Evolutionary conservation across 495 filamentous ascomycete genomes (phyloP), one percentile per base, ranked within the genome.

Genomic region (Amniculicola lignicola): DNA sequence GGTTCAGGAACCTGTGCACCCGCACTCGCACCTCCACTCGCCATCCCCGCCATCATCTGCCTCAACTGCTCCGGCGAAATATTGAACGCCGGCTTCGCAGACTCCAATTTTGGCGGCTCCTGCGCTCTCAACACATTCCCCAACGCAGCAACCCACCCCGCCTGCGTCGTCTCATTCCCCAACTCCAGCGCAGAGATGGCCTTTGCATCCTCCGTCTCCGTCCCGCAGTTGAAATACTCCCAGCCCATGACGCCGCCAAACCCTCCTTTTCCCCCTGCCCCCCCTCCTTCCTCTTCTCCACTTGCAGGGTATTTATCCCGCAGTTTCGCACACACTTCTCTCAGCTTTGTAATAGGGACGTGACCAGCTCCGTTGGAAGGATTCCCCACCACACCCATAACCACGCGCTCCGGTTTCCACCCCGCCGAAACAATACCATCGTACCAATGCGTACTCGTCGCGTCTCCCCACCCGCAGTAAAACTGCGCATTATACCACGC

Each of bases 201-300:
- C 0, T 33, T 46, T 12, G 56, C 15, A 19, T 61, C 58, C 52
- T 68, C 67, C 65, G 72, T 59, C 64, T 60, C 65, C 63, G 72
- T 46, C 60, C 65, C 60, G 6, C 68, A 65, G 52, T 74, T 72
- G 59, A 72, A 73, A 48, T 74, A 74, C 57, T 76, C 74, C 74
- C 74, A 76, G 0, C 74, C 74, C 63, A 71, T 74, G 11, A 77
- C 67, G n/a, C 74, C 74, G 2, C 74, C 74, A 49, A 77, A 75
- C 4, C 43, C 55, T n/a, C n/a, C n/a, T n/a, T n/a, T n/a, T n/a
- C n/a, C n/a, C n/a, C n/a, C n/a, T n/a, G n/a, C n/a, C n/a, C n/a
- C n/a, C n/a, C n/a, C n/a, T n/a, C n/a, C n/a, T n/a, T n/a, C n/a
- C n/a, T n/a, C n/a, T 4, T 46, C 35, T 2, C 73, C 73, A 45